These are phyloP conservation scores for Canavalia gladiata DNA, from an alignment of 306 rosid genomes.

Conservation along the genomic window DNA sequence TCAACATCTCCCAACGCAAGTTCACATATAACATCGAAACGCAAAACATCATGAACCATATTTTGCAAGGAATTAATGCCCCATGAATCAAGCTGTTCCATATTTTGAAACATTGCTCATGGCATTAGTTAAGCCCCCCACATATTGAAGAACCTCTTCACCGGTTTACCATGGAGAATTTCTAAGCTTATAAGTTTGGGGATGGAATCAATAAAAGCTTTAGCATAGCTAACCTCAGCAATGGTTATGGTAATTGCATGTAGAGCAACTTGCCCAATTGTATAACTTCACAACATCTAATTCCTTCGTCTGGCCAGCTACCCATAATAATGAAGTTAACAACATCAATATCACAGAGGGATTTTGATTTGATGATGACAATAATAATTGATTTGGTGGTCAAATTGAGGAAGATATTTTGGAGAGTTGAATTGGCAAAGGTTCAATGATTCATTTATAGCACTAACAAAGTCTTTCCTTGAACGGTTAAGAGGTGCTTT, in stretches of 20 bases:
- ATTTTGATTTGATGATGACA: conserved; percentile 31
- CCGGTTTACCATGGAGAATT: not conserved
- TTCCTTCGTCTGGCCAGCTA: not conserved
- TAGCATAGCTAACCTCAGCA: conserved; percentile 25
- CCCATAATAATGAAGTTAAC: conserved; percentile 31
- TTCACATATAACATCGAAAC: conserved; percentile 24
- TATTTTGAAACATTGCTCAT: not conserved
- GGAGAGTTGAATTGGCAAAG: conserved; percentile 29
- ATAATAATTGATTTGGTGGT: not conserved
- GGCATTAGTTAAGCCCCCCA: conserved; percentile 25
- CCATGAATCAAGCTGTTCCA: conserved; percentile 6
- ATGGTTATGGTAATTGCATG: conserved; percentile 32
- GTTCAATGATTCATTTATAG: conserved; percentile 37
- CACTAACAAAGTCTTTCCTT: not conserved
- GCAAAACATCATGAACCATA: not conserved
- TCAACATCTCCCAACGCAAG: conserved; percentile 42
- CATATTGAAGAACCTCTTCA: conserved; percentile 28
- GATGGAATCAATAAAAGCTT: conserved; percentile 7
- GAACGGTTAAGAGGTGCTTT: conserved; percentile 49
- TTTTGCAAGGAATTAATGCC: not conserved
- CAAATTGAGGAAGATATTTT: not conserved
- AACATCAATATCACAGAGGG: conserved; percentile 25
- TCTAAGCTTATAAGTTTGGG: conserved; percentile 17
- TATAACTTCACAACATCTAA: not conserved
- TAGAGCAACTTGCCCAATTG: conserved; percentile 23